Conservation (phyloP, 1,284 basidiomycete species). For the Puccinia coronata region DNA sequence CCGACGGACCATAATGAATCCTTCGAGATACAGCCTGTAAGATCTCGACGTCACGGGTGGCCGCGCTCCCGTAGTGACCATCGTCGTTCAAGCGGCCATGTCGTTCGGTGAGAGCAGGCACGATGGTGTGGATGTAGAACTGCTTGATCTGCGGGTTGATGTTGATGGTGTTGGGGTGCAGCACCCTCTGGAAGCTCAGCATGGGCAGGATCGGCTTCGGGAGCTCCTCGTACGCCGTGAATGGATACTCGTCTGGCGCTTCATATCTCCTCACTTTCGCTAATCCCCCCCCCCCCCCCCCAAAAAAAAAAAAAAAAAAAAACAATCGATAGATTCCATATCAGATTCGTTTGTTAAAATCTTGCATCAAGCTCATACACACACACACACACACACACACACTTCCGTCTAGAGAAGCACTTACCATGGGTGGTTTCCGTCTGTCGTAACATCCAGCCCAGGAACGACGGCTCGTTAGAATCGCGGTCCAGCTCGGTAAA, state of each 20-base stretch:
- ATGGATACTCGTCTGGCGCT: constrained; percentile 94
- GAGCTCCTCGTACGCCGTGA: constrained; percentile 72
- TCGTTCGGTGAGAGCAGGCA: constrained; percentile 75
- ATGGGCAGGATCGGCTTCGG: constrained; percentile 79
- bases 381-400: too few relatives aligned
- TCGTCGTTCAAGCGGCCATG: constrained; percentile 77
- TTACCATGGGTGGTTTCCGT: constrained; percentile 89
- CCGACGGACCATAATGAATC: constrained; percentile 99
- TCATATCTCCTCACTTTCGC: constrained; percentile 84
- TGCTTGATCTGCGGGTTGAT: constrained; percentile 80
- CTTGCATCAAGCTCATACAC: too few relatives aligned
- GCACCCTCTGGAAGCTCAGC: constrained; percentile 73
- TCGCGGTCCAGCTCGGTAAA: constrained; percentile 64
- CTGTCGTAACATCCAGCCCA: constrained; percentile 96
- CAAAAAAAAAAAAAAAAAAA: too few relatives aligned
- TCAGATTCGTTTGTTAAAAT: neutral
- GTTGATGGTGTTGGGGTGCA: constrained; percentile 81
- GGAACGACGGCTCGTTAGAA: constrained; percentile 77
- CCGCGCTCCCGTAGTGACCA: constrained; percentile 95
- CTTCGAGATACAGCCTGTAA: constrained; percentile 90
- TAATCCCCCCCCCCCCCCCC: too few relatives aligned
- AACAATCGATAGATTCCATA: neutral
- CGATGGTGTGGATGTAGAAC: constrained; percentile 81
- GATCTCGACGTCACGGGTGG: constrained; percentile 90
- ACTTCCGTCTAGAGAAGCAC: too few relatives aligned